Conservation (phyloP, 148 eudicot species). For the Chenopodium suecicum region DNA sequence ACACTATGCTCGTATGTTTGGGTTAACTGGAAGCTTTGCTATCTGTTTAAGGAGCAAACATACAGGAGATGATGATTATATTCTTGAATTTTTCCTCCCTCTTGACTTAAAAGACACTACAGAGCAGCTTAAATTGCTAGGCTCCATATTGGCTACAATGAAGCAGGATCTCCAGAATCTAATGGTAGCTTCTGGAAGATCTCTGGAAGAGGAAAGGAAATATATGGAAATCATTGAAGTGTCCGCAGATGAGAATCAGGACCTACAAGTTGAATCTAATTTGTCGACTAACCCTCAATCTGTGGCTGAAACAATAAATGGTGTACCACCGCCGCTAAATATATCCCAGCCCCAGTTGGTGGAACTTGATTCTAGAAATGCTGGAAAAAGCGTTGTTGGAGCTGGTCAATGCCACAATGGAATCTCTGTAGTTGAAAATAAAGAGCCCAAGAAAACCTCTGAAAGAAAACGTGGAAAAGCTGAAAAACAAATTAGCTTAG, state of each 20-base stretch:
- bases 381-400: slow-evolving; percentile 25
- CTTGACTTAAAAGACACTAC: slow-evolving; percentile 37
- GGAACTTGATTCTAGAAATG: slow-evolving; percentile 36
- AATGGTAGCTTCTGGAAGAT: slow-evolving; percentile 74
- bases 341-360: slow-evolving; percentile 30
- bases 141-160: slow-evolving; percentile 58
- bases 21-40: slow-evolving; percentile 67
- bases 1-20: slow-evolving; percentile 94
- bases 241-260: slow-evolving; percentile 47
- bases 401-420: slow-evolving; percentile 29
- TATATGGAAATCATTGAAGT: slow-evolving; percentile 53
- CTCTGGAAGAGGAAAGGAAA: slow-evolving; percentile 62
- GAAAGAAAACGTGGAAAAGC: slow-evolving; percentile 91
- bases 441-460: slow-evolving; percentile 47
- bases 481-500: slow-evolving; percentile 88
- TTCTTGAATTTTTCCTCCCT: slow-evolving; percentile 89
- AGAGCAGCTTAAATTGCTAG: slow-evolving; percentile 58
- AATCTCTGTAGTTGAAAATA: slow-evolving; percentile 32
- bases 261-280: slow-evolving; percentile 32
- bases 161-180: slow-evolving; percentile 64
- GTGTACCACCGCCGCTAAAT: slow-evolving; percentile 21
- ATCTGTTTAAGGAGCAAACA: slow-evolving; percentile 77
- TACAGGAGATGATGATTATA: slow-evolving; percentile 80
- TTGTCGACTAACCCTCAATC: slow-evolving; percentile 30
- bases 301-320: slow-evolving; percentile 35